A percentile compares a stretch with the other conserved stretches of the same genome.
phyloP scores from a whole-genome alignment of 805 yeast genomes.

The Starmerella davenportii region DNA sequence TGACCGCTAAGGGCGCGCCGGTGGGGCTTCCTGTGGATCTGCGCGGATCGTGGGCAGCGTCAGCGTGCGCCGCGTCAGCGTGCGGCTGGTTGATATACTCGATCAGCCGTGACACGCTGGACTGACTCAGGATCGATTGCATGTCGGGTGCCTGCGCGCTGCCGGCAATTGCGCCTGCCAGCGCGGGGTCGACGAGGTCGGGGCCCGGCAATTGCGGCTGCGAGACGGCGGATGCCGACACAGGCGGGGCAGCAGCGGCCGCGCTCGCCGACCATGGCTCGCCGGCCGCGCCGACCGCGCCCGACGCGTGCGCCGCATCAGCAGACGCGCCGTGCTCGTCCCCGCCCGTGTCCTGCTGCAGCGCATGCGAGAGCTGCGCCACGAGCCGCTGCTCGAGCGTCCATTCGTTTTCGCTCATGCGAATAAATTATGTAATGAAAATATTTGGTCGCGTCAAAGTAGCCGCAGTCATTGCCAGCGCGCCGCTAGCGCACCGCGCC shows the following conservation, averaged over 20 bases:
- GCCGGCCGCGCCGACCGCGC: neutral
- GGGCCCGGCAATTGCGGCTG: neutral
- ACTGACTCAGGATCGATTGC: too few relatives aligned
- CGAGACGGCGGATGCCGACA: neutral
- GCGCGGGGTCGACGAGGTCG: neutral
- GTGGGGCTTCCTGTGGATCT: too few relatives aligned
- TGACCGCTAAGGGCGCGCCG: too few relatives aligned
- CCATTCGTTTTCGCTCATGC: constrained; percentile 5
- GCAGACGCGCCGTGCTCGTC: neutral
- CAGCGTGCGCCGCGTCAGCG: neutral
- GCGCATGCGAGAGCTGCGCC: constrained; percentile 14
- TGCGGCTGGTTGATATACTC: neutral
- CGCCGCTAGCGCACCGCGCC: too few relatives aligned
- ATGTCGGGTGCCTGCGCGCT: neutral
- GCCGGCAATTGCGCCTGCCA: neutral
- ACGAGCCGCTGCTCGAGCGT: constrained; percentile 15
- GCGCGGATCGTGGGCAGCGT: too few relatives aligned
- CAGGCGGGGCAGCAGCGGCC: neutral
- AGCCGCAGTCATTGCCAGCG: too few relatives aligned
- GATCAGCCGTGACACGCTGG: neutral
- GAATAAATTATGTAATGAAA: neutral
- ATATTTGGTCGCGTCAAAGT: too few relatives aligned
- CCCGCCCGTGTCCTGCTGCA: constrained; percentile 10
- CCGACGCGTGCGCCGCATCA: neutral
- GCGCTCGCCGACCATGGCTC: neutral